Evolutionary conservation across 805 yeast species (phyloP).

Genomic region (Myxozyma udenii): DNA sequence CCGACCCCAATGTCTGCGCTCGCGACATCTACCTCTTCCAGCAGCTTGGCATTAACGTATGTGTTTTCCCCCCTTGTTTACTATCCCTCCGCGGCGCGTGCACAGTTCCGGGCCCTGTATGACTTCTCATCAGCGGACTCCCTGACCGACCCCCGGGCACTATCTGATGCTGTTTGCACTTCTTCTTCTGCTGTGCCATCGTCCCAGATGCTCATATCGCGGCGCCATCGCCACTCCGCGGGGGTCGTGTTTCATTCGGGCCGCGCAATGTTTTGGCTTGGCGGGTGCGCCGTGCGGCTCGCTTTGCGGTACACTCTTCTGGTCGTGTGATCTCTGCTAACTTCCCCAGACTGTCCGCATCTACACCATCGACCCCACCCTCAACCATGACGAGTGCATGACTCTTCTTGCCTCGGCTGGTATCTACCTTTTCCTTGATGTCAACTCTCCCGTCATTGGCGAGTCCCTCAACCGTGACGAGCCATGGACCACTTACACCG

Average conservation of each 20-base stretch:
- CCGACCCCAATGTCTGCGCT: conserved; percentile 68
- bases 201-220: too few species aligned
- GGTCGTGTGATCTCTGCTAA: too few species aligned
- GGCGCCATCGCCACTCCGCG: too few species aligned
- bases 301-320: too few species aligned
- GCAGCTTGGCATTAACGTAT: conserved; percentile 68
- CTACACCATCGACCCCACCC: conserved; percentile 77
- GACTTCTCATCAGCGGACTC: too few species aligned
- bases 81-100: not conserved
- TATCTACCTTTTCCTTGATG: conserved; percentile 86
- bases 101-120: too few species aligned
- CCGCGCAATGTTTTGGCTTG: too few species aligned
- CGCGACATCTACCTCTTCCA: conserved; percentile 81
- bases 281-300: too few species aligned
- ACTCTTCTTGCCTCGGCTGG: conserved; percentile 86
- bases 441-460: conserved; percentile 75
- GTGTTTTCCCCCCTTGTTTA: conserved; percentile 2
- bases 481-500: conserved; percentile 86
- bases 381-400: conserved; percentile 89
- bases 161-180: too few species aligned
- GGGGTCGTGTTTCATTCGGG: too few species aligned
- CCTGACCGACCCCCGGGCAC: too few species aligned
- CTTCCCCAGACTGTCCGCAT: conserved; percentile 74
- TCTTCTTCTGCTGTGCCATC: too few species aligned
- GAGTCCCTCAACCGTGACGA: conserved; percentile 86